Evolutionary conservation across 148 eudicot species (phyloP).

Genomic region (Rhododendron vialii): DNA sequence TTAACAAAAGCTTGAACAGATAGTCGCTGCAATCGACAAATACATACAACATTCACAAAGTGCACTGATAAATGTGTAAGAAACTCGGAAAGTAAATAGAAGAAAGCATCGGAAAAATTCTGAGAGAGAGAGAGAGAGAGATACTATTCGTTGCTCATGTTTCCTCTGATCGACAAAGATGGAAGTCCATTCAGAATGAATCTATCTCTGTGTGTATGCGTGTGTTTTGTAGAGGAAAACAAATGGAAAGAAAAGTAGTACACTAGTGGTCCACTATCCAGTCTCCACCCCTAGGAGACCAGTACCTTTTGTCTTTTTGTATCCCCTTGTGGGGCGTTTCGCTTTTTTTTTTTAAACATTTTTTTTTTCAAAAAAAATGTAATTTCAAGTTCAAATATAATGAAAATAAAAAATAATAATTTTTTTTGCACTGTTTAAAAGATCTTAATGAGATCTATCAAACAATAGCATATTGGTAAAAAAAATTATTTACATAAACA

Average conservation of each 20-base stretch:
- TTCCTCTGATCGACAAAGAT: conserved; percentile 1
- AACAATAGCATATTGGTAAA: too few relatives aligned
- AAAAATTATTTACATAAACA: too few relatives aligned
- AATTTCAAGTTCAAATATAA: too few relatives aligned
- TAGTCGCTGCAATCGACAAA: conserved; percentile 47
- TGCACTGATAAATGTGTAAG: not conserved
- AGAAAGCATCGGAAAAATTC: not conserved
- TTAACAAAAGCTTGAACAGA: conserved; percentile 67
- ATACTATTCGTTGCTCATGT: conserved; percentile 53
- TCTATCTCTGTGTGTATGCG: not conserved
- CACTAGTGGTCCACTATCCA: too few relatives aligned
- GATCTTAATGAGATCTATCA: too few relatives aligned
- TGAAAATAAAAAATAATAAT: too few relatives aligned
- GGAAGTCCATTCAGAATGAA: not conserved
- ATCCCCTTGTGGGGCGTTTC: too few relatives aligned
- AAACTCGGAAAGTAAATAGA: not conserved
- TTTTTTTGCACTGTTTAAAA: too few relatives aligned
- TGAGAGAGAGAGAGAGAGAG: not conserved
- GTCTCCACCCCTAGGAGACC: not conserved
- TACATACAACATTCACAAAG: not conserved
- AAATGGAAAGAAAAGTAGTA: too few relatives aligned
- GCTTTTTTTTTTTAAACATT: too few relatives aligned
- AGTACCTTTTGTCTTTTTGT: not conserved
- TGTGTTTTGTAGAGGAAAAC: not conserved
- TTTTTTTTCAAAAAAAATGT: too few relatives aligned